Evolutionary conservation across 2,329 filamentous ascomycete species (phyloP).

Genomic region (Pezicula neosporulosa): DNA sequence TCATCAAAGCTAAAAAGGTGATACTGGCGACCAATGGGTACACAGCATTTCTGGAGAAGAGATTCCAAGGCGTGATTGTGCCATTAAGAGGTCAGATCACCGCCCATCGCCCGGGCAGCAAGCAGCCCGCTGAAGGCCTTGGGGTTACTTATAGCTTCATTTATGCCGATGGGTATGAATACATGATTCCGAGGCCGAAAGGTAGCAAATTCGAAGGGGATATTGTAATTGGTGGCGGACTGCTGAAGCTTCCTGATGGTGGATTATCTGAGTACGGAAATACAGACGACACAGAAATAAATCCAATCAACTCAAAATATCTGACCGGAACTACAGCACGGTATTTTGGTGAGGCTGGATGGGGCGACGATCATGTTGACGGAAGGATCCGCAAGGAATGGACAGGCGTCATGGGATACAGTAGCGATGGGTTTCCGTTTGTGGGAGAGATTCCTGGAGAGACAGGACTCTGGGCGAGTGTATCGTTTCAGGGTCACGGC

Average conservation of each 20-base stretch:
- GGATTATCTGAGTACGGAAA: constrained; percentile 35
- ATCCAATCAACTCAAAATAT: constrained; percentile 19
- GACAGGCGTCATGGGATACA: constrained; percentile 56
- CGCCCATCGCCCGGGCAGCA: constrained; percentile 32
- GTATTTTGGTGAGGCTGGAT: constrained; percentile 32
- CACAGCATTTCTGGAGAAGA: constrained; percentile 40
- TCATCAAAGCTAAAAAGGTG: constrained; percentile 37
- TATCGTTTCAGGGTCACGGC: constrained; percentile 23
- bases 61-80: constrained; percentile 39
- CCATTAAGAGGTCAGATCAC: constrained; percentile 49
- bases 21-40: constrained; percentile 53
- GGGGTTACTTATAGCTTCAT: constrained; percentile 45
- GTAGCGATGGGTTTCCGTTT: constrained; percentile 48
- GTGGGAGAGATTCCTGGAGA: constrained; percentile 45
- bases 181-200: constrained; percentile 58
- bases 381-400: constrained; percentile 39
- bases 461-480: constrained; percentile 23
- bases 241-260: constrained; percentile 14
- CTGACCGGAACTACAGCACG: constrained; percentile 21
- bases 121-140: constrained; percentile 21
- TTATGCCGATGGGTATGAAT: constrained; percentile 59
- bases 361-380: constrained; percentile 41
- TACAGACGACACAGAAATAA: constrained; percentile 34
- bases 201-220: constrained; percentile 34
- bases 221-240: constrained; percentile 27